Conservation (phyloP, 1,139 yeast species). For the Geotrichum aggregatum region DNA sequence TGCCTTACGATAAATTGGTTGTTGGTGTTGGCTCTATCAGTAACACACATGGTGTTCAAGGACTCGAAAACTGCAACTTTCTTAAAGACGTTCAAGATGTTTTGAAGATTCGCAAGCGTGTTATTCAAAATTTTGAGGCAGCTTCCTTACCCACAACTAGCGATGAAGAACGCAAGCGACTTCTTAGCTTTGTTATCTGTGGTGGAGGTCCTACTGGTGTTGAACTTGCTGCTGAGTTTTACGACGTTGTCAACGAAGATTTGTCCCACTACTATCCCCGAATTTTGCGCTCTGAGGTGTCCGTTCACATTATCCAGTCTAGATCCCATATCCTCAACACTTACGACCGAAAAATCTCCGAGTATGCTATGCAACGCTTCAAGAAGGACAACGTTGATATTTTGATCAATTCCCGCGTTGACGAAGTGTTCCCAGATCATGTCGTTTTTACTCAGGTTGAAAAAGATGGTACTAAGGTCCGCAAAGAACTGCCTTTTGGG, state of each 20-base stretch:
- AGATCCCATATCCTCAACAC: slow-evolving; percentile 61
- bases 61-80: slow-evolving; percentile 54
- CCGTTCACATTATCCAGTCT: slow-evolving; percentile 62
- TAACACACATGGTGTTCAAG: slow-evolving; percentile 63
- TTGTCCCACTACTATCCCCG: slow-evolving; percentile 52
- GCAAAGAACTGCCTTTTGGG: slow-evolving; percentile 54
- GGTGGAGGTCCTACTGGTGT: slow-evolving; percentile 75
- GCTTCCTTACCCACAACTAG: slow-evolving; percentile 60
- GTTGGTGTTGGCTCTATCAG: slow-evolving; percentile 62
- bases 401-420: slow-evolving; percentile 56
- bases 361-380: slow-evolving; percentile 58
- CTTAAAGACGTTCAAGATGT: slow-evolving; percentile 65
- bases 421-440: slow-evolving; percentile 49
- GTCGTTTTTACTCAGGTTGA: slow-evolving; percentile 51
- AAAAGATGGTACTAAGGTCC: slow-evolving; percentile 41
- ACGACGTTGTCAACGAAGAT: slow-evolving; percentile 58
- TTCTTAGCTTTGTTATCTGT: slow-evolving; percentile 59
- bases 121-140: slow-evolving; percentile 51
- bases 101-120: slow-evolving; percentile 50
- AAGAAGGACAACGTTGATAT: slow-evolving; percentile 56
- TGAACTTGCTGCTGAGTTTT: slow-evolving; percentile 63
- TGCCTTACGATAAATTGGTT: slow-evolving; percentile 61
- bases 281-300: slow-evolving; percentile 53
- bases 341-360: slow-evolving; percentile 56
- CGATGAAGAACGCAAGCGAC: slow-evolving; percentile 54